phyloP scores from a whole-genome alignment of 805 yeast species.

The Priceomyces castillae region DNA sequence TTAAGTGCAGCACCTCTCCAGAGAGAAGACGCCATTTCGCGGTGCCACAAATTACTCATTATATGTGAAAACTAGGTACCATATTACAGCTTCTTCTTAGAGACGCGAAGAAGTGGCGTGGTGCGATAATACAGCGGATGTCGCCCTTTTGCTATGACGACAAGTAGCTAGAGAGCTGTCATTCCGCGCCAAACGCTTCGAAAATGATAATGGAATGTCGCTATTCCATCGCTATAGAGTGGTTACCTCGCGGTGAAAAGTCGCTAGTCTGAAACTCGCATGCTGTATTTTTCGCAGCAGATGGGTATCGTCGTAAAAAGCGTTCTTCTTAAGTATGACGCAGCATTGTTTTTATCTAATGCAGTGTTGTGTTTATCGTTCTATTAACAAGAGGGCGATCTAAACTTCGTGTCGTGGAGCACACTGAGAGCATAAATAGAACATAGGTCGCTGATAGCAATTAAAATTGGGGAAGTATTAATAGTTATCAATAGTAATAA shows the following conservation, averaged over 20 bases:
- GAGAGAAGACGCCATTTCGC: background rate
- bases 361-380: constrained; percentile 1
- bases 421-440: background rate
- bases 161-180: background rate
- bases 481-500: constrained; percentile 31
- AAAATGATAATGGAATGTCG: background rate
- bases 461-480: background rate
- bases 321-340: background rate
- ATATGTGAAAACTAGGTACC: background rate
- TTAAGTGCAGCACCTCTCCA: background rate
- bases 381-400: background rate
- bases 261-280: background rate
- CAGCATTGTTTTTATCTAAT: background rate
- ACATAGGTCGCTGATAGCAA: background rate
- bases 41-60: background rate
- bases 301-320: background rate
- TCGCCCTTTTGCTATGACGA: background rate
- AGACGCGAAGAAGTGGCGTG: background rate
- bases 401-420: background rate
- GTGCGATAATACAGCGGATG: background rate
- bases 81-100: background rate
- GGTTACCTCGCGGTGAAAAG: background rate
- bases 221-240: background rate
- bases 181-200: background rate
- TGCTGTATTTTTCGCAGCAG: constrained; percentile 1